Evolutionary conservation across 352 stramenopile species (phyloP).

Genomic region (Pythium pyrilobum): DNA sequence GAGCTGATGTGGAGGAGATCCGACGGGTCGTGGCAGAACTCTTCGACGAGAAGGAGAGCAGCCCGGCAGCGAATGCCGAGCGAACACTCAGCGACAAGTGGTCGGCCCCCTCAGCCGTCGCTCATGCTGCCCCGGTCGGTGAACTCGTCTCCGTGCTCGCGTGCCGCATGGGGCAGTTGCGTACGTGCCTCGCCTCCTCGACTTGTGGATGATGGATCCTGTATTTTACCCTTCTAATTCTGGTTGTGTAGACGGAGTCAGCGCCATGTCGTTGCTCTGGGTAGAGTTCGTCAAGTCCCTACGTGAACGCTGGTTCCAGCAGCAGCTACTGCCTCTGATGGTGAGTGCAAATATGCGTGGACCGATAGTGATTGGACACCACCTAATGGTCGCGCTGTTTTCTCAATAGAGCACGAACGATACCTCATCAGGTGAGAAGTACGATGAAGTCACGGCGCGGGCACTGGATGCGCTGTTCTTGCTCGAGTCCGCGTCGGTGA

Average conservation of each 20-base stretch:
- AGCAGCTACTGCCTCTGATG: constrained; percentile 66
- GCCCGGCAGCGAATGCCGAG: not conserved
- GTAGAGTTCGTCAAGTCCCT: constrained; percentile 80
- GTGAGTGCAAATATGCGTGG: constrained; percentile 34
- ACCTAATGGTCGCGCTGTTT: not conserved
- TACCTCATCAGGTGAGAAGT: constrained; percentile 5
- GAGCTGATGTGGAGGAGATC: constrained; percentile 64
- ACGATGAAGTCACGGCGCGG: not conserved
- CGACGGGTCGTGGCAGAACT: constrained; percentile 40
- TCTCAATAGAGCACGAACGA: constrained; percentile 5
- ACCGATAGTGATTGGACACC: too few relatives aligned
- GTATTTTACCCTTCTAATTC: not conserved
- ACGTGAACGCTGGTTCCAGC: constrained; percentile 61
- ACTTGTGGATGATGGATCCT: not conserved
- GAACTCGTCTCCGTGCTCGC: constrained; percentile 67
- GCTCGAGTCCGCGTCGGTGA: constrained; percentile 37
- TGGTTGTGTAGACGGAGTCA: constrained; percentile 45
- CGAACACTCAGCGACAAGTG: not conserved
- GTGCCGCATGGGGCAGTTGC: constrained; percentile 59
- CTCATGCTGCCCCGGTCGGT: constrained; percentile 50
- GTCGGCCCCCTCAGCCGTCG: constrained; percentile 11
- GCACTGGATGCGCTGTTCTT: constrained; percentile 46
- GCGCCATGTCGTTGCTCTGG: constrained; percentile 74
- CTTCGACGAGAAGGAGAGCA: constrained; percentile 27
- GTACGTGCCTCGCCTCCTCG: constrained; percentile 25